phyloP scores from a whole-genome alignment of 495 filamentous ascomycete species.

The Amphirosellinia nigrospora region DNA sequence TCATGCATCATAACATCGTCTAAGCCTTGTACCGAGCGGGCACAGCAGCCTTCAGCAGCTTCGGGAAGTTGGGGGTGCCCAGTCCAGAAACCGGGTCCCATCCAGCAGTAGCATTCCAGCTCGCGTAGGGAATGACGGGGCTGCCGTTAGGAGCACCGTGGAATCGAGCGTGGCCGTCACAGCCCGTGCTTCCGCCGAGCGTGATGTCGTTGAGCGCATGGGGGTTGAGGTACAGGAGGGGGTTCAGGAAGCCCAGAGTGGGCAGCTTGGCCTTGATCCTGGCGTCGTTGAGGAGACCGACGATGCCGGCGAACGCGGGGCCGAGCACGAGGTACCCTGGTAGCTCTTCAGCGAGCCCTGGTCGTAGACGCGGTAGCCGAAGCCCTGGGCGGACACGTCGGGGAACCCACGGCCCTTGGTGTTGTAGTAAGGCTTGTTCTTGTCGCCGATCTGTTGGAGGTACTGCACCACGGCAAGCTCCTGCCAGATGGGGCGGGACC shows the following conservation, averaged over 20 bases:
- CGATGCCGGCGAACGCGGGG: slow-evolving; percentile 47
- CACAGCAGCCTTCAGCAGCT: slow-evolving; percentile 38
- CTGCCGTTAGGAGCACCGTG: slow-evolving; percentile 38
- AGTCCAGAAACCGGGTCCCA: slow-evolving; percentile 67
- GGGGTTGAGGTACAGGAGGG: slow-evolving; percentile 61
- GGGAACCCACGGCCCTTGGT: slow-evolving; percentile 63
- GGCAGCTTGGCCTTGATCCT: slow-evolving; percentile 56
- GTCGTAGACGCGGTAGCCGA: slow-evolving; percentile 52
- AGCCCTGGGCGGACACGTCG: slow-evolving; percentile 62
- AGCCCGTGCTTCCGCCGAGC: slow-evolving; percentile 61
- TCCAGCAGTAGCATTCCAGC: slow-evolving; percentile 42
- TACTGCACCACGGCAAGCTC: slow-evolving; percentile 59
- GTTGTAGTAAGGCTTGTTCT: slow-evolving; percentile 55
- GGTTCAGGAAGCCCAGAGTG: slow-evolving; percentile 66
- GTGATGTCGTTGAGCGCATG: slow-evolving; percentile 64
- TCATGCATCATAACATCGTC: neutral
- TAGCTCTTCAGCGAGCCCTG: slow-evolving; percentile 33
- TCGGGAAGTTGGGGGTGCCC: slow-evolving; percentile 61
- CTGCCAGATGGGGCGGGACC: slow-evolving; percentile 64
- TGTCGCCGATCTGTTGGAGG: slow-evolving; percentile 51
- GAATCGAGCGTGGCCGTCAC: slow-evolving; percentile 60
- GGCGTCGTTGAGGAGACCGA: slow-evolving; percentile 66
- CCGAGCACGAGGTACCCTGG: slow-evolving; percentile 36
- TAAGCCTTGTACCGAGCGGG: slow-evolving; percentile 5
- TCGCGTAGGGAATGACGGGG: slow-evolving; percentile 33